Evolutionary conservation across 192 early-diverging fungal species (phyloP).

Genomic region (Coemansia sp.): DNA sequence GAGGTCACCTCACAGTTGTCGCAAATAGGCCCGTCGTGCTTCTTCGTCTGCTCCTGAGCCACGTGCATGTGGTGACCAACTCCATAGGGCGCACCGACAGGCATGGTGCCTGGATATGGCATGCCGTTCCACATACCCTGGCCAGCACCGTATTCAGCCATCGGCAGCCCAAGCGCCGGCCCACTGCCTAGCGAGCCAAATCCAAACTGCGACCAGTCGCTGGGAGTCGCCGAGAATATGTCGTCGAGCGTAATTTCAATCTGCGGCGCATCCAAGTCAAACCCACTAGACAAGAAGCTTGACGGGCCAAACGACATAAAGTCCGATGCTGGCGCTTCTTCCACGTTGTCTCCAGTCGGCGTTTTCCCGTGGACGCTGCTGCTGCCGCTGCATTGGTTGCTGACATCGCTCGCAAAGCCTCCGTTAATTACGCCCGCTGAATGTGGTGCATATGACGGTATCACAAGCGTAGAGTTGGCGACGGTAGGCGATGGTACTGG

Average conservation of each 20-base stretch:
- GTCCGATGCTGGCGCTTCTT: constrained; percentile 48
- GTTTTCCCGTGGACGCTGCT: constrained; percentile 1
- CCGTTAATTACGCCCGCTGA: not conserved
- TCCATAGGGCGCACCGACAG: constrained; percentile 31
- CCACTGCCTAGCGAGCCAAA: constrained; percentile 26
- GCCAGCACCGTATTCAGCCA: constrained; percentile 32
- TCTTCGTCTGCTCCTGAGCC: constrained; percentile 21
- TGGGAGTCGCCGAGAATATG: constrained; percentile 50
- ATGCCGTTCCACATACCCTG: constrained; percentile 45
- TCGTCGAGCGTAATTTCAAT: constrained; percentile 57
- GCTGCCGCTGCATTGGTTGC: constrained; percentile 1
- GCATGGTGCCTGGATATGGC: constrained; percentile 33
- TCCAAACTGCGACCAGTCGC: constrained; percentile 51
- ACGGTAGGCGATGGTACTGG: not conserved
- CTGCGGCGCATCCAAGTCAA: constrained; percentile 54
- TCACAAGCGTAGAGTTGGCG: not conserved
- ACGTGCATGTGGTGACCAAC: constrained; percentile 13
- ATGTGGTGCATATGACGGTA: not conserved
- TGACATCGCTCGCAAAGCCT: not conserved
- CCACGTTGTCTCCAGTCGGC: not conserved
- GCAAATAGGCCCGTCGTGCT: constrained; percentile 57
- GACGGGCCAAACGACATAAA: constrained; percentile 56
- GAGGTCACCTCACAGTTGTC: constrained; percentile 78
- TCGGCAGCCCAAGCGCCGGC: constrained; percentile 36
- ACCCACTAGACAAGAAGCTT: constrained; percentile 50